A percentile compares a stretch with the other conserved stretches of the same genome.
Evolutionary conservation across 768 basidiomycete species (phyloP).

Genomic region (Phylloporus rhodoxanthus): DNA sequence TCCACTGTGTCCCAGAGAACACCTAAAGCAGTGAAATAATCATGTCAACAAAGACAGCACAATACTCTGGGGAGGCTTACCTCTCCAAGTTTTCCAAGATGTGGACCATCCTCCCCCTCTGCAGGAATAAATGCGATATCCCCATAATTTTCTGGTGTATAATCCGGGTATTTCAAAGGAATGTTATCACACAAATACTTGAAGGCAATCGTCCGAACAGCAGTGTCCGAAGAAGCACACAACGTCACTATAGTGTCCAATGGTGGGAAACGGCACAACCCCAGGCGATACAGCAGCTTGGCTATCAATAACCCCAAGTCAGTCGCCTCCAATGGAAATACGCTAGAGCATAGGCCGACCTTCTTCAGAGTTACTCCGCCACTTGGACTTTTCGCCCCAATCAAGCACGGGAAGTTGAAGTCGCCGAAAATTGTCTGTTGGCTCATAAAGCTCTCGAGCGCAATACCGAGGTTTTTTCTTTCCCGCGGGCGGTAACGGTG

Average conservation of each 20-base stretch:
- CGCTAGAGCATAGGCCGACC: constrained; percentile 39
- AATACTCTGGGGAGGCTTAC: constrained; percentile 30
- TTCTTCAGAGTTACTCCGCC: constrained; percentile 82
- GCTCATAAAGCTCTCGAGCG: constrained; percentile 82
- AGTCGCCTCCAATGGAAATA: background rate
- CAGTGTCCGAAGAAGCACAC: constrained; percentile 51
- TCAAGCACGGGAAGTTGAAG: constrained; percentile 79
- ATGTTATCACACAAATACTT: constrained; percentile 81
- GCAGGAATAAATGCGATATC: constrained; percentile 78
- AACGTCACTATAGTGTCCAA: constrained; percentile 60
- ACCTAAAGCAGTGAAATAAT: constrained; percentile 43
- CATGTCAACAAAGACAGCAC: background rate
- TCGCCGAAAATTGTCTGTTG: constrained; percentile 60
- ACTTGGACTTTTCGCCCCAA: constrained; percentile 76
- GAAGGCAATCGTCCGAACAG: constrained; percentile 56
- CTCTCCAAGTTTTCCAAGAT: constrained; percentile 59
- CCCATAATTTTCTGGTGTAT: constrained; percentile 49
- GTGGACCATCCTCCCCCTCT: constrained; percentile 42
- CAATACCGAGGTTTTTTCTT: constrained; percentile 46
- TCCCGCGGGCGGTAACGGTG: constrained; percentile 12
- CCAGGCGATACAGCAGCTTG: constrained; percentile 70
- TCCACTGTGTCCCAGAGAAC: constrained; percentile 62
- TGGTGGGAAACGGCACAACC: constrained; percentile 63
- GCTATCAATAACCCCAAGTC: constrained; percentile 41
- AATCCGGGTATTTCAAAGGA: constrained; percentile 50